A percentile compares a stretch with the other conserved stretches of the same genome.
Evolutionary conservation across 2,329 filamentous ascomycete species (phyloP).

Genomic region (Diaporthe ampelina): DNA sequence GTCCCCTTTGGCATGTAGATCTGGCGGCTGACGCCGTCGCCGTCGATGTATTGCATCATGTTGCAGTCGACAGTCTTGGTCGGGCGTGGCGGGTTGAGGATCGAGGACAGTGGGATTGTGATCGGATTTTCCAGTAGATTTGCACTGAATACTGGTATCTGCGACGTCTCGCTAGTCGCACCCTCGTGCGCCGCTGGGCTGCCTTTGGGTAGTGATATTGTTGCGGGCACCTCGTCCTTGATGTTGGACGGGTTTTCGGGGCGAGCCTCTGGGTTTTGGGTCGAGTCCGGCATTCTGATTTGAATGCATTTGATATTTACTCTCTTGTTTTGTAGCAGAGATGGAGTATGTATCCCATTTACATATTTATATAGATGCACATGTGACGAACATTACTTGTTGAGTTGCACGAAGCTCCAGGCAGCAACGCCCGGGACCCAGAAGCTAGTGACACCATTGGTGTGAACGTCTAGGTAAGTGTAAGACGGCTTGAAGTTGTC

Average conservation of each 20-base stretch:
- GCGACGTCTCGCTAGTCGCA: background rate
- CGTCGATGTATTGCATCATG: background rate
- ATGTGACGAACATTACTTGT: background rate
- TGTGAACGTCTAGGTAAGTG: background rate
- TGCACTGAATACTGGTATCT: background rate
- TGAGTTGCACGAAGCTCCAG: background rate
- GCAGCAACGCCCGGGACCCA: background rate
- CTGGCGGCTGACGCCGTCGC: background rate
- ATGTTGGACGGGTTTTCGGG: background rate
- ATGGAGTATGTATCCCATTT: background rate
- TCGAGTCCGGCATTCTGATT: background rate
- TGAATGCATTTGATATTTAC: too few relatives aligned
- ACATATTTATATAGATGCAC: too few relatives aligned
- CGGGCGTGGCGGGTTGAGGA: background rate
- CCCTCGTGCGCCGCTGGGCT: background rate
- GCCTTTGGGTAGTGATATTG: background rate
- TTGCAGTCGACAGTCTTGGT: constrained; percentile 23
- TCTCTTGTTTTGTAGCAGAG: too few relatives aligned
- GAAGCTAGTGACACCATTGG: background rate
- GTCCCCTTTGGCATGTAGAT: constrained; percentile 29
- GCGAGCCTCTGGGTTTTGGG: background rate
- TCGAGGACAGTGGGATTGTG: too few relatives aligned
- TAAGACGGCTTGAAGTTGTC: background rate
- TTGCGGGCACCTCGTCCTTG: background rate
- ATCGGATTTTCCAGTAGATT: background rate